These are phyloP conservation scores for Anthracocystis panici-leucophaei DNA, from an alignment of 1,284 basidiomycete genomes.

Conservation along the genomic window DNA sequence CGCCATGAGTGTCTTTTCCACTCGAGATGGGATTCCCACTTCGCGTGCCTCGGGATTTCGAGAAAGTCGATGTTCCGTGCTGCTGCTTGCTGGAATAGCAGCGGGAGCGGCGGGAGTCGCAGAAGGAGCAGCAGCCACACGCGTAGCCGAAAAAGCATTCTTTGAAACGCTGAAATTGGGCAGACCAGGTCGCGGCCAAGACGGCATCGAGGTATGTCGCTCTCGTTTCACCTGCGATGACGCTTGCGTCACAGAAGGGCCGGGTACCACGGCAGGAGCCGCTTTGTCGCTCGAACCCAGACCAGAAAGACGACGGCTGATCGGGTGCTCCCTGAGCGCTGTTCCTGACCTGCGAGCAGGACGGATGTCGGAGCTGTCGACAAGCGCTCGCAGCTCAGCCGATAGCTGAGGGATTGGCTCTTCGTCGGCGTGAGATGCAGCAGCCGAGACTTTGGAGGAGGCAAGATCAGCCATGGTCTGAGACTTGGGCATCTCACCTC, in stretches of 20 bases:
- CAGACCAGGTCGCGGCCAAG: constrained; percentile 44
- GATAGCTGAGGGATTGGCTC: constrained; percentile 53
- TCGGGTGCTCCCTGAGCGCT: constrained; percentile 53
- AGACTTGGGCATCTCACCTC: constrained; percentile 23
- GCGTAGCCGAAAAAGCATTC: not conserved
- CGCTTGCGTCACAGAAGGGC: constrained; percentile 2
- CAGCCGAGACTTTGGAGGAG: constrained; percentile 18
- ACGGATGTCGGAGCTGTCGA: constrained; percentile 45
- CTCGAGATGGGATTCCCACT: constrained; percentile 39
- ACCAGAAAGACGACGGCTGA: constrained; percentile 37
- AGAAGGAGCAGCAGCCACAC: not conserved
- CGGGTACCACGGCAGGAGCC: constrained; percentile 8
- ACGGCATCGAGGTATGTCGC: constrained; percentile 43
- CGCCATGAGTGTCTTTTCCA: constrained; percentile 38
- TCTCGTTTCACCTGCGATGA: constrained; percentile 22
- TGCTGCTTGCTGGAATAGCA: not conserved
- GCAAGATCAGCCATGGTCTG: constrained; percentile 41
- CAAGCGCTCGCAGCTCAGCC: constrained; percentile 52
- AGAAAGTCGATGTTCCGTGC: constrained; percentile 19
- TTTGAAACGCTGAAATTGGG: constrained; percentile 6
- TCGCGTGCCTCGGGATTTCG: constrained; percentile 36
- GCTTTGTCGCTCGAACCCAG: constrained; percentile 22
- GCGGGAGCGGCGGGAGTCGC: not conserved
- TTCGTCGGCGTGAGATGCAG: constrained; percentile 10
- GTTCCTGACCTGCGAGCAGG: constrained; percentile 50